These are phyloP conservation scores for Ophiostoma ips DNA, from an alignment of 2,329 filamentous ascomycete species.

Conservation along the genomic window DNA sequence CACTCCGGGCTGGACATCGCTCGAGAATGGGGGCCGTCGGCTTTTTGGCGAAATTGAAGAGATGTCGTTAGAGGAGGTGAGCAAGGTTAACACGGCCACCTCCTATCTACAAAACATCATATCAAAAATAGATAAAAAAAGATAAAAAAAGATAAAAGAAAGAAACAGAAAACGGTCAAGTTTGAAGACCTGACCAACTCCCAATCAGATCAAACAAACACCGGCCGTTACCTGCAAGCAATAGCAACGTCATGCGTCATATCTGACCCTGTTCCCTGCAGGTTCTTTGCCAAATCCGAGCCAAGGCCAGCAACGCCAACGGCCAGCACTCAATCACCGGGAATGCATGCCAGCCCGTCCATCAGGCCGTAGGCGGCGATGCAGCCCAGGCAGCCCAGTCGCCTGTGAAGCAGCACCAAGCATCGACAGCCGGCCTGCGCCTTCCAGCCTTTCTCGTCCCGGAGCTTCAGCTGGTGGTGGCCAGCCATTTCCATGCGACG, in stretches of 20 bases:
- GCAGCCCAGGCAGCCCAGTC: neutral
- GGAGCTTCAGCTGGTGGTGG: conserved; percentile 32
- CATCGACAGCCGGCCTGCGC: conserved; percentile 4
- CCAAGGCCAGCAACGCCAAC: neutral
- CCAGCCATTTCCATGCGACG: conserved; percentile 33
- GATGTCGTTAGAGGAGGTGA: conserved; percentile 44
- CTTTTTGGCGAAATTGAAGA: conserved; percentile 43
- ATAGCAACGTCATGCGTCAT: no score
- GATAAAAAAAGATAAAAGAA: no score
- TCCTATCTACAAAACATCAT: no score
- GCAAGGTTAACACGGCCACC: neutral
- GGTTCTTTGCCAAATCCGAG: neutral
- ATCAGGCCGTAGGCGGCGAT: neutral
- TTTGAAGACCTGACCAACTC: no score
- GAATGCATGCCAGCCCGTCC: neutral
- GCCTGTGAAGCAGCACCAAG: neutral
- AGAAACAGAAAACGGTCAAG: no score
- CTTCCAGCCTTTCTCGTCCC: conserved; percentile 24
- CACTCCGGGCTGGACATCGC: conserved; percentile 11
- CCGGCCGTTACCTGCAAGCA: no score
- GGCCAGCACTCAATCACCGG: neutral
- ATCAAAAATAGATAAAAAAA: no score
- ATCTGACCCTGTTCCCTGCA: neutral
- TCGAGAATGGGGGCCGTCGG: conserved; percentile 31
- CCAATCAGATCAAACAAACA: no score